Conservation (phyloP, 106 monocot species). For the Gastrodia elata region DNA sequence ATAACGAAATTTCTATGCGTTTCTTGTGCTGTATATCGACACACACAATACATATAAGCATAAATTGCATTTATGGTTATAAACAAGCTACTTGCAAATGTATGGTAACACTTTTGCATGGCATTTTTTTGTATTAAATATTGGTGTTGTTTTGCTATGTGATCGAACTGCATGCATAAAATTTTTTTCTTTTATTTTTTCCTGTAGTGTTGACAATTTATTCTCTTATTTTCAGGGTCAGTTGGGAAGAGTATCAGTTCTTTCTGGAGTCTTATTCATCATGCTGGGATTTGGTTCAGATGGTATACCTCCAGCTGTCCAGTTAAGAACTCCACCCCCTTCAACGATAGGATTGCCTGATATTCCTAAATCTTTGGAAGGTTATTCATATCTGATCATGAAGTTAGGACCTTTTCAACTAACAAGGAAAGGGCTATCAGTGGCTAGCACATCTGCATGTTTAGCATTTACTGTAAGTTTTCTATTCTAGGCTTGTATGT, state of each 20-base stretch:
- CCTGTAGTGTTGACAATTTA: not conserved
- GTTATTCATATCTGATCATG: constrained; percentile 85
- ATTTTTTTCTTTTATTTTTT: not conserved
- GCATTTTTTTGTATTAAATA: not conserved
- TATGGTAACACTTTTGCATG: not conserved
- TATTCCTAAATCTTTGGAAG: constrained; percentile 64
- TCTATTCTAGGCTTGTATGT: not conserved
- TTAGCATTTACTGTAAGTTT: constrained; percentile 82
- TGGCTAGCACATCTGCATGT: constrained; percentile 84
- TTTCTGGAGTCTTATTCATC: constrained; percentile 84
- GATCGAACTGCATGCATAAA: not conserved
- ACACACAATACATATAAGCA: not conserved
- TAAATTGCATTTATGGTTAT: not conserved
- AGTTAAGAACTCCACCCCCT: constrained; percentile 74
- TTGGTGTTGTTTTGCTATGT: not conserved
- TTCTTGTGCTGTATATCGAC: not conserved
- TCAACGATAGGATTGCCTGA: constrained; percentile 56
- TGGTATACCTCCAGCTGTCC: constrained; percentile 66
- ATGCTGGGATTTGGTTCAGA: constrained; percentile 90
- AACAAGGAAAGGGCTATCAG: constrained; percentile 89
- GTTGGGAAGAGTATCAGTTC: constrained; percentile 79
- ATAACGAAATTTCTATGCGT: not conserved
- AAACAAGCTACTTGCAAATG: not conserved
- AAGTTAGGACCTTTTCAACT: constrained; percentile 88
- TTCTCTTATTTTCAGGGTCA: constrained; percentile 58